Evolutionary conservation across 2,329 filamentous ascomycete genomes (phyloP), one percentile per base, ranked within the genome.

Genomic region (Xylariaceae sp.): DNA sequence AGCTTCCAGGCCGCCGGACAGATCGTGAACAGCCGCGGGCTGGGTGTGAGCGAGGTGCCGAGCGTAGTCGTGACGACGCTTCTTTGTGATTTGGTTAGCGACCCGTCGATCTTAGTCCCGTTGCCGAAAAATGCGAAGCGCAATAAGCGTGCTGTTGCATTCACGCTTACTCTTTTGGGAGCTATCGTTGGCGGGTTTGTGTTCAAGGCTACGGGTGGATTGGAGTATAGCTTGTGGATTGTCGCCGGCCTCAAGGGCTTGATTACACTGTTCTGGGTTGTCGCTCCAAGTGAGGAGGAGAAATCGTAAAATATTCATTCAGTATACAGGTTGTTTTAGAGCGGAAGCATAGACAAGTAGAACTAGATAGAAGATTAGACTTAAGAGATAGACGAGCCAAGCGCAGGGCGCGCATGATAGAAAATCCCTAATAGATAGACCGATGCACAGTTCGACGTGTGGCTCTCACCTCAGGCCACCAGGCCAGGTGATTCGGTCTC

Each of bases 1-100:
- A 79, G 79, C 0, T 79, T 82, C 57, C 78, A 81, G 59, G 75
- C 73, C 31, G 80, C 77, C 6, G 78, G 79, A 42, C 78, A 82
- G 65, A 81, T 82, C 56, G 78, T 79, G 28, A 75, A 73, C 38
- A 76, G 73, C 22, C 70, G 79, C 38, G 66, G 75, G 5, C 66
- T 83, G 28, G 78, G 78, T 5, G 76, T 77, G 56, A 75, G 75
- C 57, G 79, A 82, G 63, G 72, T 82, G 48, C 80, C 80, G 2
- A 80, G 79, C 1, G 80, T 77, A 48, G 80, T 82, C 14, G 64
- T 82, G 53, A 82, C 80, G 2, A 79, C 73, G 46, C 66, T 79
- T 6, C 78, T 81, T 55, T 79, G 76, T 61, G 80, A 82, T 56
- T 56, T 82, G 36, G 72, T 80, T 55, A 77, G 75, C 42, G 80